Base-by-base conservation (phyloP, 148 eudicot species). In the Fagopyrum esculentum region DNA sequence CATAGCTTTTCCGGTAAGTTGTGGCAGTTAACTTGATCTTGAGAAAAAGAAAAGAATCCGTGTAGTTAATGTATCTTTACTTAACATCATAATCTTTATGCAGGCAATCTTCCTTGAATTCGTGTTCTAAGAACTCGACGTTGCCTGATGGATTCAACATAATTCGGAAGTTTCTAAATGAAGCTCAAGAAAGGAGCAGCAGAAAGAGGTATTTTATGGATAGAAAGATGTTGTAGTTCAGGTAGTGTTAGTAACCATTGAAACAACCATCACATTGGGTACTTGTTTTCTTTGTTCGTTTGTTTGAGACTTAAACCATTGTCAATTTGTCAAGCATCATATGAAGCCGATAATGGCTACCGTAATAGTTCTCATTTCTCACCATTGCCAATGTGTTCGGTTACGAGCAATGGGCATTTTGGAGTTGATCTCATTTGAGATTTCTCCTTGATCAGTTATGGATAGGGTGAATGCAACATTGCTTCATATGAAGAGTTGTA, bases 1-100 rank as follows among this genome's bases (percentile, higher is more conserved):
- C 82, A 77, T 80, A 84, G 89, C 52, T 83, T 80, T 75, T 60
- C 69, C 3, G 66, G 66, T 44, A 45, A 45, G 77, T 66, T 80
- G 66, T 83, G 86, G 84, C 86, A 78, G 72, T 83, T 78, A 73
- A 11, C 19, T 19, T 69, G 73, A 69, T 26, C 13, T 61, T 61
- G 68, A 22, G 30, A 9, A 17, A 7, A 57, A 26, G 66, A 11
- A 22, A 1, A 35, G 17, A 40, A 22, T 22, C 26, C 26, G 26
- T 43, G 29, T 8, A 16, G 61, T 56, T 26, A 4, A 17, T 15
- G 10, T 11, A 6, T 66, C 43, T 61, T 35, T 35, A 57, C 15
- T 5, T 13, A 4, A 40, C 17, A 35, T 66, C 47, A 40, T 40
- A 9, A 12, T 43, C 2, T 43, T 66, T 40, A 8, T 43, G 71